Conservation (phyloP, 2,329 filamentous ascomycete genomes). For the Aspergillus sp. region DNA sequence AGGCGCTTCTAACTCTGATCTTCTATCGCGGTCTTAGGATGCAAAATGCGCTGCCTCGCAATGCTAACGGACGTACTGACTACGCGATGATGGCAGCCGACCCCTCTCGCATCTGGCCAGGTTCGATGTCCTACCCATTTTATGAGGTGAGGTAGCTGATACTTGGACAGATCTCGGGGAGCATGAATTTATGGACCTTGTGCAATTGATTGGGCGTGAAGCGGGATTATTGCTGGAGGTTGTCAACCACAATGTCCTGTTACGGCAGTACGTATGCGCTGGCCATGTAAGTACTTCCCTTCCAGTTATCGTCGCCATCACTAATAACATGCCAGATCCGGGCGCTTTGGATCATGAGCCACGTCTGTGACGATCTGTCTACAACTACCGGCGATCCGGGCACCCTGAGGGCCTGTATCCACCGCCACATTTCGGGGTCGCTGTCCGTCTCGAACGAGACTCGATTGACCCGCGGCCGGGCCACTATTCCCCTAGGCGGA, state of each 20-base stretch:
- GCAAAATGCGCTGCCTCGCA: slow-evolving; percentile 97
- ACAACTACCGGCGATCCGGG: slow-evolving; percentile 88
- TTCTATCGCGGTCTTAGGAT: slow-evolving; percentile 99
- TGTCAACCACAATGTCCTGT: slow-evolving; percentile 82
- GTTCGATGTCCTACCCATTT: too few relatives aligned
- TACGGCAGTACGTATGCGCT: slow-evolving; percentile 61
- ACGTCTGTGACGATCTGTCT: slow-evolving; percentile 91
- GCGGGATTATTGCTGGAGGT: slow-evolving; percentile 96
- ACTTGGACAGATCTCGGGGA: slow-evolving; percentile 98
- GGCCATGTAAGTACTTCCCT: slow-evolving; percentile 45
- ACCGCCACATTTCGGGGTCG: slow-evolving; percentile 75
- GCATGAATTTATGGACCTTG: slow-evolving; percentile 90
- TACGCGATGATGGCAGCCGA: slow-evolving; percentile 99
- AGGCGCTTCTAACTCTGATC: slow-evolving; percentile 93
- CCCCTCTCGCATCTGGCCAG: slow-evolving; percentile 94
- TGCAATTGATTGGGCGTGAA: slow-evolving; percentile 86
- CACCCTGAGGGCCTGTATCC: slow-evolving; percentile 83
- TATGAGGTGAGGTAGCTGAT: too few relatives aligned
- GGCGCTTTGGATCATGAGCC: slow-evolving; percentile 57
- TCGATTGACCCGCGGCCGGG: slow-evolving; percentile 86
- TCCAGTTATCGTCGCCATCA: slow-evolving; percentile 1
- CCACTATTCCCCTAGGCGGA: slow-evolving; percentile 90
- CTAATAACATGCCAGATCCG: slow-evolving; percentile 38
- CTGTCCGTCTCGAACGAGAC: slow-evolving; percentile 80
- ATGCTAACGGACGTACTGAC: slow-evolving; percentile 85